Percentiles rank a stretch among this genome's conserved stretches.
Evolutionary conservation across 1,139 yeast genomes (phyloP).

Genomic region (Ogataea hybrid): DNA sequence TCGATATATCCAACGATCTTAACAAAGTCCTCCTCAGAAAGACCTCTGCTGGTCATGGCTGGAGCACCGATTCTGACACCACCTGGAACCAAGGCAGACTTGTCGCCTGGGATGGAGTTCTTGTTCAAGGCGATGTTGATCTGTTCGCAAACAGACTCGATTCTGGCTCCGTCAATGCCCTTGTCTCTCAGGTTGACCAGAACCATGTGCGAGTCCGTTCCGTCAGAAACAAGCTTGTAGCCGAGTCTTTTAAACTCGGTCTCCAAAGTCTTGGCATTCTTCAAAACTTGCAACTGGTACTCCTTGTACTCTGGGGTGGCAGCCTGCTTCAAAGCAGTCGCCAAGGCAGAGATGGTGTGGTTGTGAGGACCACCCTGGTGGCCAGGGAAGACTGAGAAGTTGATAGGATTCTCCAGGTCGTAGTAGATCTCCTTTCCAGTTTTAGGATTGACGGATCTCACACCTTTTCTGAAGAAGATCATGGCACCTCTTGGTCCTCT

Average conservation of each 20-base stretch:
- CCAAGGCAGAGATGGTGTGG: constrained; percentile 96
- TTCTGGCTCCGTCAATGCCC: constrained; percentile 96
- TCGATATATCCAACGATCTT: constrained; percentile 83
- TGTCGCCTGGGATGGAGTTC: constrained; percentile 98
- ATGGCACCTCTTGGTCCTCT: constrained; percentile 99
- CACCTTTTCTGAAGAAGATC: constrained; percentile 98
- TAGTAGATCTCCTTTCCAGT: constrained; percentile 87
- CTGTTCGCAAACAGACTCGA: constrained; percentile 91
- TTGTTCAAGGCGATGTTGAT: constrained; percentile 95
- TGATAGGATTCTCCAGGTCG: constrained; percentile 92
- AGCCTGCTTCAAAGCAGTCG: constrained; percentile 95
- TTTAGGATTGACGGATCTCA: constrained; percentile 83
- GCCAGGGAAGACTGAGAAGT: constrained; percentile 98
- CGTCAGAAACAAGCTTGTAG: constrained; percentile 83
- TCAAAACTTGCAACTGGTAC: constrained; percentile 85
- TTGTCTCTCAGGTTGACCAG: constrained; percentile 85
- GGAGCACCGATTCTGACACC: constrained; percentile 99
- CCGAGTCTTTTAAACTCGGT: constrained; percentile 66
- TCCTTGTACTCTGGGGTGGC: constrained; percentile 86
- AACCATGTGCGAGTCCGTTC: constrained; percentile 97
- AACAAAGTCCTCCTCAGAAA: constrained; percentile 81
- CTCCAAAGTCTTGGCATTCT: constrained; percentile 86
- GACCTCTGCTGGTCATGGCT: constrained; percentile 98
- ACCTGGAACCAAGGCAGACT: constrained; percentile 96
- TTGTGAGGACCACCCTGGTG: constrained; percentile 99